Conservation (phyloP, 805 yeast species). For the Nakazawaea wickerhamii region DNA sequence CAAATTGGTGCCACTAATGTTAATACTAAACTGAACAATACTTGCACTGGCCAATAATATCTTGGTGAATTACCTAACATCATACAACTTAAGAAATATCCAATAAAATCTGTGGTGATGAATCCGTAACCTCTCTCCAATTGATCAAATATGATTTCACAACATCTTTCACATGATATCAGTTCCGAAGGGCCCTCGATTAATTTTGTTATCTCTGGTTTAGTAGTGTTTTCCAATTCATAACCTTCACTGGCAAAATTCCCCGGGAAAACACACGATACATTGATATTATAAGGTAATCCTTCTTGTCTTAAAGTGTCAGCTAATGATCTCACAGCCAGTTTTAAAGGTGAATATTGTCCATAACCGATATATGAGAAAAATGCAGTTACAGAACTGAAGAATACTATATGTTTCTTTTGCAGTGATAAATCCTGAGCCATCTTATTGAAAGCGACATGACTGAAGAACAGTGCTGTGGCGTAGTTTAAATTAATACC, state of each 20-base stretch:
- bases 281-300: constrained; percentile 57
- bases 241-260: constrained; percentile 88
- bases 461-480: constrained; percentile 68
- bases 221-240: constrained; percentile 71
- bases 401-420: constrained; percentile 44
- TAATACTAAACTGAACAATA: constrained; percentile 40
- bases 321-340: constrained; percentile 72
- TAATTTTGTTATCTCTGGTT: constrained; percentile 73
- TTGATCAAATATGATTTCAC: constrained; percentile 49
- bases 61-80: constrained; percentile 71
- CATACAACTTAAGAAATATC: constrained; percentile 70
- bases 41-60: constrained; percentile 47
- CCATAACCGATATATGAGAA: constrained; percentile 89
- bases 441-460: constrained; percentile 48
- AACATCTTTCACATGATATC: constrained; percentile 61
- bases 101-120: constrained; percentile 76
- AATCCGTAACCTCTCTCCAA: constrained; percentile 64
- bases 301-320: constrained; percentile 81
- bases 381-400: constrained; percentile 75
- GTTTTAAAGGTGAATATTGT: constrained; percentile 86
- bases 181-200: constrained; percentile 86
- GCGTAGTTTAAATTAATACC: constrained; percentile 70
- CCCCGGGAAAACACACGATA: constrained; percentile 81
- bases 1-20: constrained; percentile 58
- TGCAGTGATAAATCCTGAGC: constrained; percentile 4